A percentile compares a stretch with the other conserved stretches of the same genome.
Evolutionary conservation across 306 rosid species (phyloP).

Genomic region (Senna tora): DNA sequence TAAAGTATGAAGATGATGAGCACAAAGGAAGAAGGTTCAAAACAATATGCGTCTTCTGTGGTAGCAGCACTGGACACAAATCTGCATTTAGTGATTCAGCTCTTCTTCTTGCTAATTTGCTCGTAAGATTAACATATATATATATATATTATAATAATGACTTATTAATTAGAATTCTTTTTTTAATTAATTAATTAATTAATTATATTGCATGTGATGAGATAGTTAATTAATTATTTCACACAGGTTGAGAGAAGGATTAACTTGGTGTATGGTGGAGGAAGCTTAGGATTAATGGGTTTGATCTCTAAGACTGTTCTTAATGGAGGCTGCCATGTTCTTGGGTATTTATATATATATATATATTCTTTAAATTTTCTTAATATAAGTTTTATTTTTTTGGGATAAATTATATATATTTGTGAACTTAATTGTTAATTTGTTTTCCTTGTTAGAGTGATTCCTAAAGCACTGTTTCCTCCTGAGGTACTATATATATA

Average conservation of each 20-base stretch:
- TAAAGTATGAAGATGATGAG: slow-evolving; percentile 13
- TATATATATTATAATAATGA: background rate
- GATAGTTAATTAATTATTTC: no score
- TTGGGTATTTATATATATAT: slow-evolving; percentile 46
- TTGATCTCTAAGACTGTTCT: slow-evolving; percentile 55
- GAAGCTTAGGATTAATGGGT: slow-evolving; percentile 63
- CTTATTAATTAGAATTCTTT: no score
- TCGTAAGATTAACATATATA: slow-evolving; percentile 39
- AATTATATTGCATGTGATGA: no score
- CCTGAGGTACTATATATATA: slow-evolving; percentile 48
- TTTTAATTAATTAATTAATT: no score
- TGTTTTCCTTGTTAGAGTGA: slow-evolving; percentile 45
- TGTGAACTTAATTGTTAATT: background rate
- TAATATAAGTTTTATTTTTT: no score
- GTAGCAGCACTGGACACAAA: slow-evolving; percentile 55
- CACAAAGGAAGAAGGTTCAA: slow-evolving; percentile 44
- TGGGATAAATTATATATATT: background rate
- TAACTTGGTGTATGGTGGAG: slow-evolving; percentile 64
- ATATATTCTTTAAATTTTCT: background rate
- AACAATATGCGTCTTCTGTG: slow-evolving; percentile 64
- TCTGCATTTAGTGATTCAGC: slow-evolving; percentile 55
- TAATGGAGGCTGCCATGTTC: slow-evolving; percentile 60
- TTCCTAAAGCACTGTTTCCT: slow-evolving; percentile 53
- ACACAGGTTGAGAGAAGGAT: slow-evolving; percentile 53
- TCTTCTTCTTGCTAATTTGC: slow-evolving; percentile 49